Conservation (phyloP, 2,329 filamentous ascomycete genomes). For the Byssoonygena ceratinophila region DNA sequence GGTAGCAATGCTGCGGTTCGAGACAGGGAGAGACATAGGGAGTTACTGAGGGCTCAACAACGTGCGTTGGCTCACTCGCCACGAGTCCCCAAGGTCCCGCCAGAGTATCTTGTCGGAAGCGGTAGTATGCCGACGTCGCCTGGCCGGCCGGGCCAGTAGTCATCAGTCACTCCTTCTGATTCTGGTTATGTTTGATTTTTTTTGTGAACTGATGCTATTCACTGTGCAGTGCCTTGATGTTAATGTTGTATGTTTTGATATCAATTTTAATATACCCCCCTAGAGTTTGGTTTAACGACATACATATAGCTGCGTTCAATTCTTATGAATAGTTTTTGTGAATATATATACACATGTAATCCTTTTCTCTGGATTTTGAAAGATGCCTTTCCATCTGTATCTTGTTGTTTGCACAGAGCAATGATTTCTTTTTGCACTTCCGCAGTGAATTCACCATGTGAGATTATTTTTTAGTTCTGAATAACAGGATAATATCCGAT, state of each 20-base stretch:
- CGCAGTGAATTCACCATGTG: too few species aligned
- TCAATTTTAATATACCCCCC: constrained; percentile 11
- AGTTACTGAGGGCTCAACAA: constrained; percentile 35
- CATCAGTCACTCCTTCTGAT: neutral
- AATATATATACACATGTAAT: neutral
- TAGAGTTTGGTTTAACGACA: constrained; percentile 3
- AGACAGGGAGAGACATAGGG: constrained; percentile 38
- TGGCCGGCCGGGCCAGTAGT: neutral
- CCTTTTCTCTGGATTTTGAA: neutral
- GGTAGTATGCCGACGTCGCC: constrained; percentile 10
- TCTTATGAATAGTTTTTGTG: neutral
- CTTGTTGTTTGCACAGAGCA: too few species aligned
- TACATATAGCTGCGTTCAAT: neutral
- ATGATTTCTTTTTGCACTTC: too few species aligned
- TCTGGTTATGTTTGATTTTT: neutral
- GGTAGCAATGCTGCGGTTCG: constrained; percentile 33
- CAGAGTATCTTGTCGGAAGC: constrained; percentile 35
- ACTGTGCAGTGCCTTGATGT: neutral
- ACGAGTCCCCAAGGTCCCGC: constrained; percentile 39
- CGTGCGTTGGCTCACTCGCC: constrained; percentile 31
- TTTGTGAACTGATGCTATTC: neutral
- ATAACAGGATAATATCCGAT: too few species aligned
- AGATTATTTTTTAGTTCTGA: too few species aligned
- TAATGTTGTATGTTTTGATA: neutral
- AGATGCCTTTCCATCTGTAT: neutral